phyloP scores from a whole-genome alignment of 495 filamentous ascomycete genomes.

The Entonaema liquescens region DNA sequence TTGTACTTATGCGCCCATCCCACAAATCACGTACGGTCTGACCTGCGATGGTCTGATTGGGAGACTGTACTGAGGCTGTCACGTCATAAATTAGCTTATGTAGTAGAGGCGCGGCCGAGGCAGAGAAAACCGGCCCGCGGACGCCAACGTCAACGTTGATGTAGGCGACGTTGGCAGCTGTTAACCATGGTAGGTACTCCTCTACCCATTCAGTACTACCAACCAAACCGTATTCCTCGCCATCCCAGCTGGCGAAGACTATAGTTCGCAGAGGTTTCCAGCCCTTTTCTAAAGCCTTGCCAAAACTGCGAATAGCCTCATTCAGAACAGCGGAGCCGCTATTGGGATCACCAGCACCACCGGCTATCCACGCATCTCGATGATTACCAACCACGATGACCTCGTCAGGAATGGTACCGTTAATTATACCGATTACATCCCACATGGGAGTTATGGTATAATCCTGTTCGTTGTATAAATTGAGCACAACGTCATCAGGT shows the following conservation, averaged over 20 bases:
- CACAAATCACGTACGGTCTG: conserved; percentile 80
- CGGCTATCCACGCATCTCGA: conserved; percentile 92
- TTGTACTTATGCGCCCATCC: conserved; percentile 69
- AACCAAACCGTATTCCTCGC: conserved; percentile 89
- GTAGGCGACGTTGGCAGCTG: conserved; percentile 80
- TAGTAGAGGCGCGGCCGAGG: conserved; percentile 79
- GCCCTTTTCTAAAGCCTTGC: conserved; percentile 75
- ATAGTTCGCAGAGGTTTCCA: conserved; percentile 94
- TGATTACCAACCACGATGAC: conserved; percentile 95
- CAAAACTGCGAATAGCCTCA: conserved; percentile 85
- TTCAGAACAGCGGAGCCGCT: conserved; percentile 89
- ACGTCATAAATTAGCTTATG: conserved; percentile 77
- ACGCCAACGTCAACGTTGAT: conserved; percentile 89
- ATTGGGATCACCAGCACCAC: conserved; percentile 87
- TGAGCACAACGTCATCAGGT: conserved; percentile 75
- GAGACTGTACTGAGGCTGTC: conserved; percentile 74
- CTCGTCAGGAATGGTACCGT: conserved; percentile 82
- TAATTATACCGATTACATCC: conserved; percentile 95
- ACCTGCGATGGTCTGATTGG: conserved; percentile 82
- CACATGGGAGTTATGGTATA: conserved; percentile 90
- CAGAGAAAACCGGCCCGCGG: conserved; percentile 72
- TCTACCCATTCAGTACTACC: conserved; percentile 97
- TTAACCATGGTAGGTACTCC: conserved; percentile 88
- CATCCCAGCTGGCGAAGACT: conserved; percentile 95
- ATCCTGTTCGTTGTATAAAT: conserved; percentile 87